phyloP scores from a whole-genome alignment of 2,329 filamentous ascomycete genomes.

The Escovopsis weberi region DNA sequence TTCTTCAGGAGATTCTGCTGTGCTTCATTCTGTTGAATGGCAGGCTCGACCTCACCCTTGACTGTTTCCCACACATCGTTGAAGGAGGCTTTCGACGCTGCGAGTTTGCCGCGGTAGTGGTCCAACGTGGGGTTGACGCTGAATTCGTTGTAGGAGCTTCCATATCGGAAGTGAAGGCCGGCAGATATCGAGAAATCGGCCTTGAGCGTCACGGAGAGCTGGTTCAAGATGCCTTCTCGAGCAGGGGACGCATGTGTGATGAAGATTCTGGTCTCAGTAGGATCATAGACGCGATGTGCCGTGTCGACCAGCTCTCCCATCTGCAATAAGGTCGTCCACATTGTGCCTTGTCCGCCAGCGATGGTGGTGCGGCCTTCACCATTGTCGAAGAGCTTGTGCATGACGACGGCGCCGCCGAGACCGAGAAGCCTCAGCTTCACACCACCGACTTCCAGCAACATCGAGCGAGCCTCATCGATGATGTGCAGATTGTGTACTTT shows the following conservation, averaged over 20 bases:
- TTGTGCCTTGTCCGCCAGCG: conserved; percentile 92
- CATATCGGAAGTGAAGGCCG: conserved; percentile 94
- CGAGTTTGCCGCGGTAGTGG: conserved; percentile 95
- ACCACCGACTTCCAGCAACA: conserved; percentile 85
- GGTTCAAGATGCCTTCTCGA: conserved; percentile 90
- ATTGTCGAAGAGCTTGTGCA: conserved; percentile 99
- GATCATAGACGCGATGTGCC: conserved; percentile 94
- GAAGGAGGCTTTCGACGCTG: conserved; percentile 95
- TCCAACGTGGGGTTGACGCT: conserved; percentile 96
- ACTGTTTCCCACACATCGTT: conserved; percentile 99
- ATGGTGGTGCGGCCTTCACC: conserved; percentile 96
- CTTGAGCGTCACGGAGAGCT: conserved; percentile 92
- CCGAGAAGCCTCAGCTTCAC: conserved; percentile 91
- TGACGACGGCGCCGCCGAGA: conserved; percentile 89
- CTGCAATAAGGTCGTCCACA: conserved; percentile 97
- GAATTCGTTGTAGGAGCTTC: conserved; percentile 99
- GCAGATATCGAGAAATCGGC: conserved; percentile 97
- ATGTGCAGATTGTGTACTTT: conserved; percentile 96
- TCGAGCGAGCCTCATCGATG: conserved; percentile 93
- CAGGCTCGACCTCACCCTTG: conserved; percentile 86
- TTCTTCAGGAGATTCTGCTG: conserved; percentile 88
- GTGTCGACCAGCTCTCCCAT: conserved; percentile 98
- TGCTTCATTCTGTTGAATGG: conserved; percentile 82
- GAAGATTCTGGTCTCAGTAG: conserved; percentile 91
- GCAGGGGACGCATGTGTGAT: conserved; percentile 95